Percentiles rank a stretch among this genome's conserved stretches.
Evolutionary conservation across 1,139 yeast species (phyloP).

Genomic region (Suhomyces bokatorum): DNA sequence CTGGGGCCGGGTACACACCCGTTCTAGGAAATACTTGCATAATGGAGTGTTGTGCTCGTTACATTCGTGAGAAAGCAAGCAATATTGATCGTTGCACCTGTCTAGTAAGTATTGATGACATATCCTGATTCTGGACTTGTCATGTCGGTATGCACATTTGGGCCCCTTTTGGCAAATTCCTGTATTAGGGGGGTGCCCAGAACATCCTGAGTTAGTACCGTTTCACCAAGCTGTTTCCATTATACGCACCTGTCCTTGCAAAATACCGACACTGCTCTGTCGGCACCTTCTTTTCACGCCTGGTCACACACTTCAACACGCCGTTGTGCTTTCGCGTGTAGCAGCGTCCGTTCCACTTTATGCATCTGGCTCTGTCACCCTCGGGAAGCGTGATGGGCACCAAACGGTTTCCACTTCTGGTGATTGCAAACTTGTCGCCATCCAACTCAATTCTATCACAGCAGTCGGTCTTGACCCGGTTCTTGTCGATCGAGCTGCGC

Average conservation of each 20-base stretch:
- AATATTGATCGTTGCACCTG: constrained; percentile 47
- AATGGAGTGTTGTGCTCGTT: constrained; percentile 65
- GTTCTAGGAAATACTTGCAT: constrained; percentile 54
- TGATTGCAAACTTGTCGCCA: constrained; percentile 37
- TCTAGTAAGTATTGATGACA: constrained; percentile 54
- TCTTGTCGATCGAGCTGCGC: constrained; percentile 16
- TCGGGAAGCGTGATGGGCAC: constrained; percentile 27
- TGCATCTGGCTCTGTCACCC: constrained; percentile 15
- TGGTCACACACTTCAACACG: constrained; percentile 21
- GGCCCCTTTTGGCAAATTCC: constrained; percentile 57
- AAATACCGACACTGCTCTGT: constrained; percentile 40
- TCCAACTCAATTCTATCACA: constrained; percentile 41
- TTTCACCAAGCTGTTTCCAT: background rate
- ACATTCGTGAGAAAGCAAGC: constrained; percentile 59
- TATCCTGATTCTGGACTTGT: constrained; percentile 48
- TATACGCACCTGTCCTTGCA: constrained; percentile 42
- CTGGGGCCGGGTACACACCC: constrained; percentile 52
- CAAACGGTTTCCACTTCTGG: constrained; percentile 33
- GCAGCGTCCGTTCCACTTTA: constrained; percentile 32
- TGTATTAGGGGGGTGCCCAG: constrained; percentile 26
- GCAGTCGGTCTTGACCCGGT: constrained; percentile 30
- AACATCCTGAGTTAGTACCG: constrained; percentile 21
- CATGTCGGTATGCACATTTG: constrained; percentile 58
- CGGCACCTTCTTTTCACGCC: constrained; percentile 15
- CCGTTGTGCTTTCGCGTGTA: constrained; percentile 33